A percentile compares a stretch with the other conserved stretches of the same genome.
Conservation (phyloP, 495 filamentous ascomycete species). For the Staphylotrichum longicolle region DNA sequence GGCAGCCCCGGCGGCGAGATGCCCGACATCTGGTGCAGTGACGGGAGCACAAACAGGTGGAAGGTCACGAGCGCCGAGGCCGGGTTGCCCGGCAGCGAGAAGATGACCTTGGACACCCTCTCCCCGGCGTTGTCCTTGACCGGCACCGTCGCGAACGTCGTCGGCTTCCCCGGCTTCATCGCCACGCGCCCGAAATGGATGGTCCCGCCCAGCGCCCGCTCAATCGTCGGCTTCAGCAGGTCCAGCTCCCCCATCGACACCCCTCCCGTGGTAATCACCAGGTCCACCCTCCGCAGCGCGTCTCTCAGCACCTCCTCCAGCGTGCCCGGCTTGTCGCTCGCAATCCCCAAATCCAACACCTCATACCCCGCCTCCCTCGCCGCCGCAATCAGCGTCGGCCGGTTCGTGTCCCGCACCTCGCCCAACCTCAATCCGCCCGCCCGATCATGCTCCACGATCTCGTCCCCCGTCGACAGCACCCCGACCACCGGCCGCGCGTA, state of each 20-base stretch:
- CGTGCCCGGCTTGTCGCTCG: constrained; percentile 70
- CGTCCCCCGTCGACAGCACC: constrained; percentile 91
- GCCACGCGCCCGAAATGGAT: constrained; percentile 96
- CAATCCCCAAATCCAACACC: constrained; percentile 83
- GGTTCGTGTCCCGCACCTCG: constrained; percentile 90
- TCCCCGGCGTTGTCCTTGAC: constrained; percentile 57
- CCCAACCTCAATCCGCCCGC: constrained; percentile 64
- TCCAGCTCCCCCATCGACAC: constrained; percentile 99
- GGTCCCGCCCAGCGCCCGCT: constrained; percentile 81
- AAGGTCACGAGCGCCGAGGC: constrained; percentile 90
- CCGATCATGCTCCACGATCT: constrained; percentile 76
- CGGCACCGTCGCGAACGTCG: constrained; percentile 89
- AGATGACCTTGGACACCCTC: constrained; percentile 67
- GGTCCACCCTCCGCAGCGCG: constrained; percentile 70
- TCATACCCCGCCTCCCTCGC: constrained; percentile 73
- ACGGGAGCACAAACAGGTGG: constrained; percentile 89
- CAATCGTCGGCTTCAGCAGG: constrained; percentile 94
- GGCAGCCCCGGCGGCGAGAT: constrained; percentile 64
- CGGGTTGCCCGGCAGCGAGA: constrained; percentile 92
- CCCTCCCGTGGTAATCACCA: constrained; percentile 89
- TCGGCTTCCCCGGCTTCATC: constrained; percentile 98
- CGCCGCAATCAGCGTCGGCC: constrained; percentile 78
- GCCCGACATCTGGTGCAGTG: constrained; percentile 69
- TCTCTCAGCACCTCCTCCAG: constrained; percentile 73
- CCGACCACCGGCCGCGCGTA: constrained; percentile 79